Conservation (phyloP, 1,284 basidiomycete species). For the Trichosporon inkin region DNA sequence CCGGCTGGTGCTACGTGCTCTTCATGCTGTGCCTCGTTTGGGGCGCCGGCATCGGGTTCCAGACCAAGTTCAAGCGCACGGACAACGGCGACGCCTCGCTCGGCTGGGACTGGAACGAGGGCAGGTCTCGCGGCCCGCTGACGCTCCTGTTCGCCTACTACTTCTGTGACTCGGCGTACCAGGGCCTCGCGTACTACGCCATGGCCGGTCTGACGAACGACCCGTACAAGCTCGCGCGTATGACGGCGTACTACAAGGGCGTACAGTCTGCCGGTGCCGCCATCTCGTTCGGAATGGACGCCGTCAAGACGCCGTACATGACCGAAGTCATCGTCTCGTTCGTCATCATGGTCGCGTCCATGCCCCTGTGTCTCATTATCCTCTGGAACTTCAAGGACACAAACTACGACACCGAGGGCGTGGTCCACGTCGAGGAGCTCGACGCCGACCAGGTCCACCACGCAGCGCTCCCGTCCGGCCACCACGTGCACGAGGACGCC, state of each 20-base stretch:
- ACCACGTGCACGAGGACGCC: slow-evolving; percentile 18
- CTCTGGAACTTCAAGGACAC: slow-evolving; percentile 32
- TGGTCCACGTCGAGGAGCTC: slow-evolving; percentile 37
- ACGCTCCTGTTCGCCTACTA: slow-evolving; percentile 34
- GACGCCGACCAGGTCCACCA: slow-evolving; percentile 21
- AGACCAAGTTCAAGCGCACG: slow-evolving; percentile 21
- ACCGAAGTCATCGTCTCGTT: slow-evolving; percentile 41
- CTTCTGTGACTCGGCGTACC: slow-evolving; percentile 46
- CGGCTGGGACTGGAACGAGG: slow-evolving; percentile 11
- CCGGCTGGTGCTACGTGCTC: slow-evolving; percentile 30
- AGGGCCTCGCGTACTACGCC: slow-evolving; percentile 47
- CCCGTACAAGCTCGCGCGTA: slow-evolving; percentile 44
- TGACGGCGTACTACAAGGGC: slow-evolving; percentile 50
- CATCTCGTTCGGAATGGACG: slow-evolving; percentile 56
- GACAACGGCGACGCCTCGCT: not conserved
- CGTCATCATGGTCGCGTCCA: slow-evolving; percentile 35
- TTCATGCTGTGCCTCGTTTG: slow-evolving; percentile 35
- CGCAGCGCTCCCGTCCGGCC: slow-evolving; percentile 34
- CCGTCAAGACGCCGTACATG: slow-evolving; percentile 45
- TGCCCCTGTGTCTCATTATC: slow-evolving; percentile 35
- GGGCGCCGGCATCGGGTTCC: slow-evolving; percentile 39
- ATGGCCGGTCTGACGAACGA: slow-evolving; percentile 34
- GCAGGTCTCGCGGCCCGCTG: slow-evolving; percentile 13
- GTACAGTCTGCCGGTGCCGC: slow-evolving; percentile 49
- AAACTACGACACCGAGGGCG: slow-evolving; percentile 34